A percentile compares a stretch with the other conserved stretches of the same genome.
Evolutionary conservation across 2,329 filamentous ascomycete species (phyloP).

Genomic region (Boeremia exigua): DNA sequence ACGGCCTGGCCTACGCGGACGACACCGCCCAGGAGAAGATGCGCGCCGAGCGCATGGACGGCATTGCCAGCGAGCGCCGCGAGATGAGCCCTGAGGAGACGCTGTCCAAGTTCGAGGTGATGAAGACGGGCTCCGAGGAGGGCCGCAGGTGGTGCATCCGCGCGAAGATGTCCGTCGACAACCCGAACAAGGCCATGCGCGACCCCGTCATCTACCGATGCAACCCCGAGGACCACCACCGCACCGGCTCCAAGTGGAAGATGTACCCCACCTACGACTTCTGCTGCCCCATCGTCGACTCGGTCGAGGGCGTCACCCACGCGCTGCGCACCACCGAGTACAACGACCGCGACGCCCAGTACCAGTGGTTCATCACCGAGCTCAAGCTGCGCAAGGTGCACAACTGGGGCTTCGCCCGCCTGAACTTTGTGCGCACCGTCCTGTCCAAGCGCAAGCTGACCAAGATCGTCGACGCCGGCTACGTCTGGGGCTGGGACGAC

Average conservation of each 20-base stretch:
- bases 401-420: conserved; percentile 84
- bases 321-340: conserved; percentile 86
- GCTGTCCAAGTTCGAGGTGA: conserved; percentile 85
- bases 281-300: conserved; percentile 81
- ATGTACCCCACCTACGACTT: conserved; percentile 90
- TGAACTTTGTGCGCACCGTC: conserved; percentile 84
- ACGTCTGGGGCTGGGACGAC: conserved; percentile 85
- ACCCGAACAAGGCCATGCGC: conserved; percentile 93
- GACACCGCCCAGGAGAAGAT: conserved; percentile 91
- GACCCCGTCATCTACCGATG: conserved; percentile 98
- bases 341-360: conserved; percentile 84
- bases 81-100: conserved; percentile 83
- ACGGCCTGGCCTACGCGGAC: conserved; percentile 90
- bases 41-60: conserved; percentile 82
- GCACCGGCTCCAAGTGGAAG: conserved; percentile 81
- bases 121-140: conserved; percentile 83
- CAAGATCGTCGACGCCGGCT: conserved; percentile 77
- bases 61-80: conserved; percentile 80
- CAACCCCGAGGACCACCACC: conserved; percentile 76
- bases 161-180: conserved; percentile 89
- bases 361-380: conserved; percentile 82
- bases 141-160: conserved; percentile 89
- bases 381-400: conserved; percentile 77
- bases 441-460: conserved; percentile 86
- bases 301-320: conserved; percentile 81